phyloP scores from a whole-genome alignment of 148 eudicot species.

The Talinum fruticosum region DNA sequence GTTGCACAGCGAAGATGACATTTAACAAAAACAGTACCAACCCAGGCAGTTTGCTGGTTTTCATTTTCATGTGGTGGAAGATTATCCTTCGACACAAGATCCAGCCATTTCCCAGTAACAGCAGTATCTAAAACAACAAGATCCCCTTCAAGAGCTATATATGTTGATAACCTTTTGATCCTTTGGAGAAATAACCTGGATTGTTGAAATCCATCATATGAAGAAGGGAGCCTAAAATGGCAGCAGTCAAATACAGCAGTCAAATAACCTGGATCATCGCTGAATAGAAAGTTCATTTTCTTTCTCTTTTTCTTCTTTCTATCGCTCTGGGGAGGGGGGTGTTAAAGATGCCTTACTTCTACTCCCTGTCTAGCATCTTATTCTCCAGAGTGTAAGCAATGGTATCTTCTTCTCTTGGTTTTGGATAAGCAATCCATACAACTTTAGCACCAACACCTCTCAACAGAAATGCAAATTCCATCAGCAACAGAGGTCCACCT shows the following conservation, averaged over 20 bases:
- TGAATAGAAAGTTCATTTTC: not conserved
- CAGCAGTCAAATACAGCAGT: not conserved
- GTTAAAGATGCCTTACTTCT: conserved; percentile 37
- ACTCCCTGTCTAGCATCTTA: conserved; percentile 69
- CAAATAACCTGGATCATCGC: not conserved
- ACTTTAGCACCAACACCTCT: conserved; percentile 63
- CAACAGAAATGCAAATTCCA: conserved; percentile 72
- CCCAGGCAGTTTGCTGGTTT: not conserved
- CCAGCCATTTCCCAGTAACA: conserved; percentile 98
- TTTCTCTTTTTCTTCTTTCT: not conserved
- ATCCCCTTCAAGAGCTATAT: conserved; percentile 89
- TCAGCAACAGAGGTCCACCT: conserved; percentile 75
- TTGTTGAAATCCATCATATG: conserved; percentile 10
- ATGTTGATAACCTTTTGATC: conserved; percentile 81
- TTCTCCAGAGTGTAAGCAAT: conserved; percentile 56
- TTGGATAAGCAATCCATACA: conserved; percentile 71
- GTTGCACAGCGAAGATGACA: not conserved
- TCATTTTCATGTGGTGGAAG: not conserved
- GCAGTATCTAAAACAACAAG: conserved; percentile 91
- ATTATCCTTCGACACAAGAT: conserved; percentile 73
- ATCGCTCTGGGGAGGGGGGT: not conserved
- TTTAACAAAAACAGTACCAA: too few relatives aligned
- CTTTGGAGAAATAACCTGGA: conserved; percentile 70
- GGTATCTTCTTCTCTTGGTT: conserved; percentile 51
- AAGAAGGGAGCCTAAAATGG: not conserved